Conservation (phyloP, 176 grass and related monocot genomes). For the Oryza coarctata region DNA sequence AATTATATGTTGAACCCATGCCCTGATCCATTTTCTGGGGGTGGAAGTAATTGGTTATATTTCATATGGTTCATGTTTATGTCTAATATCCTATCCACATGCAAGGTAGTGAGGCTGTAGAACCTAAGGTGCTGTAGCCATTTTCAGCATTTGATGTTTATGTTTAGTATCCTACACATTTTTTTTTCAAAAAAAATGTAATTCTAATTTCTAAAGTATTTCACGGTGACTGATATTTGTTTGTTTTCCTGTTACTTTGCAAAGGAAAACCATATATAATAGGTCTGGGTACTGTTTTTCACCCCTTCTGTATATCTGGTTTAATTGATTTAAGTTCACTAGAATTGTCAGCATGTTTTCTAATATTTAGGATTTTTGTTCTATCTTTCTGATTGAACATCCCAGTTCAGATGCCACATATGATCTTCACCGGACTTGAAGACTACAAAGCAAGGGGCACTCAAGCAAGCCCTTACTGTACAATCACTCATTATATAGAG, state of each 20-base stretch:
- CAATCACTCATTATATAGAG: slow-evolving; percentile 76
- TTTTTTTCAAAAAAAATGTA: no score
- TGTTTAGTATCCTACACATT: no score
- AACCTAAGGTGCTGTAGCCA: neutral
- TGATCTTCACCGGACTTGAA: slow-evolving; percentile 93
- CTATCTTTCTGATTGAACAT: slow-evolving; percentile 24
- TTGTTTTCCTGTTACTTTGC: neutral
- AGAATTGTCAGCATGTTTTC: neutral
- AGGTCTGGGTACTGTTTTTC: neutral
- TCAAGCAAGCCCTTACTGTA: slow-evolving; percentile 90
- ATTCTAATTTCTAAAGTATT: neutral
- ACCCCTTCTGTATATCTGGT: neutral
- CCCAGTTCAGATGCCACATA: slow-evolving; percentile 84
- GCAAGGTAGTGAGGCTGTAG: neutral
- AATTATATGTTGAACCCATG: slow-evolving; percentile 7
- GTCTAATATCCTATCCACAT: neutral
- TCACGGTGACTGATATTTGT: neutral
- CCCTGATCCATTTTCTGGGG: neutral
- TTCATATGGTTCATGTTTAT: neutral
- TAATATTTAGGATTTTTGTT: neutral
- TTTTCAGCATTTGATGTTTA: neutral
- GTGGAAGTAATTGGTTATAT: neutral
- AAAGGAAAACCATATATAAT: neutral
- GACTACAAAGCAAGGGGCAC: slow-evolving; percentile 98
- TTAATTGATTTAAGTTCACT: slow-evolving; percentile 8